Conservation (phyloP, 2,329 filamentous ascomycete genomes). For the Drechslerella stenobrocha region DNA sequence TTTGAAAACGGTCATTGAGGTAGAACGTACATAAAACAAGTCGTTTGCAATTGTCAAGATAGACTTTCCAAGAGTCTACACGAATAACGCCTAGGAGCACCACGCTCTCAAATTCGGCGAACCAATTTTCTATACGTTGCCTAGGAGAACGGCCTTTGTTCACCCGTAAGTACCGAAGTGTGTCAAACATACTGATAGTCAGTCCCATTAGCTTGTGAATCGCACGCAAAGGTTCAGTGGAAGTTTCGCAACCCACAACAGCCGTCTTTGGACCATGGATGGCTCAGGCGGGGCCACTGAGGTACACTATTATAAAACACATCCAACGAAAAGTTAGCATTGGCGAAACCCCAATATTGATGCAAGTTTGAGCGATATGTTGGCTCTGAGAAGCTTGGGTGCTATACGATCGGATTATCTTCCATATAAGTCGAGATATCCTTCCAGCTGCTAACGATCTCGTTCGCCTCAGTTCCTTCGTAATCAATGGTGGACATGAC, state of each 20-base stretch:
- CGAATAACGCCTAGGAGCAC: conserved; percentile 30
- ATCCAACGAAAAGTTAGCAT: background rate
- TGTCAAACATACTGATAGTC: conserved; percentile 34
- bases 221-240: background rate
- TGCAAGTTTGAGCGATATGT: no score
- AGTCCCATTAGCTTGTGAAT: background rate
- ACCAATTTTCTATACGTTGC: conserved; percentile 38
- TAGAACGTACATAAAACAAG: conserved; percentile 15
- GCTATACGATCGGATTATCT: conserved; percentile 37
- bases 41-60: conserved; percentile 29
- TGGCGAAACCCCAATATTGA: no score
- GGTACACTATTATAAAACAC: conserved; percentile 20
- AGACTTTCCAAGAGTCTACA: conserved; percentile 40
- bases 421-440: conserved; percentile 32
- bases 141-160: conserved; percentile 14
- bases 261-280: conserved; percentile 29
- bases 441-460: conserved; percentile 34
- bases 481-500: conserved; percentile 44
- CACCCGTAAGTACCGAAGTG: conserved; percentile 29
- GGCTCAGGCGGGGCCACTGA: conserved; percentile 22
- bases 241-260: conserved; percentile 28
- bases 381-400: background rate
- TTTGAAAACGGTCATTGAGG: background rate
- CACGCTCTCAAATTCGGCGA: conserved; percentile 33
- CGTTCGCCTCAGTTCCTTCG: conserved; percentile 34